Evolutionary conservation across 2,329 filamentous ascomycete species (phyloP).

Genomic region (Metarhizium robertsii): DNA sequence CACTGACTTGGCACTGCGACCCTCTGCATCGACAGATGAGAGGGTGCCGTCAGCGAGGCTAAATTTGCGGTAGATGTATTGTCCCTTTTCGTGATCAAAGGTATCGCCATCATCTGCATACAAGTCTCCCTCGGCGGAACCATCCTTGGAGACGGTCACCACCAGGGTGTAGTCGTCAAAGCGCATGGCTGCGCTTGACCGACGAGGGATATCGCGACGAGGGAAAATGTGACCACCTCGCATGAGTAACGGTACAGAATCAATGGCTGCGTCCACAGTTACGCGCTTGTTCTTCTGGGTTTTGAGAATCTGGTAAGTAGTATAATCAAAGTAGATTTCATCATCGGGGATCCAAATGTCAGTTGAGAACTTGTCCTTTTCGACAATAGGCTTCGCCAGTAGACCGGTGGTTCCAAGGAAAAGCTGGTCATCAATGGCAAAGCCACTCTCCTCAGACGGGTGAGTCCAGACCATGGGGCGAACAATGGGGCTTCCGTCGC

Average conservation of each 20-base stretch:
- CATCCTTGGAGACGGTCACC: conserved; percentile 52
- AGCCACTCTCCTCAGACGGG: conserved; percentile 77
- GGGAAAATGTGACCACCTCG: conserved; percentile 87
- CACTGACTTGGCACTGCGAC: conserved; percentile 40
- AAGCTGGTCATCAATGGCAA: conserved; percentile 84
- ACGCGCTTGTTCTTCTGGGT: conserved; percentile 61
- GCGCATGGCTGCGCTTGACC: conserved; percentile 81
- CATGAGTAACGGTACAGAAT: conserved; percentile 85
- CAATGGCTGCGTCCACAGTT: conserved; percentile 66
- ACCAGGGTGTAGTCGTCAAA: conserved; percentile 94
- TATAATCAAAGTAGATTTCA: conserved; percentile 92
- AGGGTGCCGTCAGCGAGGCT: conserved; percentile 52
- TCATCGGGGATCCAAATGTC: conserved; percentile 84
- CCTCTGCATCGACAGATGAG: conserved; percentile 59
- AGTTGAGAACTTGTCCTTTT: conserved; percentile 61
- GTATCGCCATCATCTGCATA: conserved; percentile 93
- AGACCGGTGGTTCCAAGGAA: conserved; percentile 84
- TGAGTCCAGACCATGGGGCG: conserved; percentile 91
- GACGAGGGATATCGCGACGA: conserved; percentile 77
- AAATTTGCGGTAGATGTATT: conserved; percentile 82
- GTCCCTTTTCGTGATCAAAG: conserved; percentile 77
- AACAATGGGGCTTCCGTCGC: conserved; percentile 77
- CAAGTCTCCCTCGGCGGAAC: conserved; percentile 62
- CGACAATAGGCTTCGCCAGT: conserved; percentile 83
- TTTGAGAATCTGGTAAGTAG: conserved; percentile 67